Percentiles rank a stretch among this genome's conserved stretches.
phyloP scores from a whole-genome alignment of 352 stramenopile species.

The Aphanomyces cochlioides region DNA sequence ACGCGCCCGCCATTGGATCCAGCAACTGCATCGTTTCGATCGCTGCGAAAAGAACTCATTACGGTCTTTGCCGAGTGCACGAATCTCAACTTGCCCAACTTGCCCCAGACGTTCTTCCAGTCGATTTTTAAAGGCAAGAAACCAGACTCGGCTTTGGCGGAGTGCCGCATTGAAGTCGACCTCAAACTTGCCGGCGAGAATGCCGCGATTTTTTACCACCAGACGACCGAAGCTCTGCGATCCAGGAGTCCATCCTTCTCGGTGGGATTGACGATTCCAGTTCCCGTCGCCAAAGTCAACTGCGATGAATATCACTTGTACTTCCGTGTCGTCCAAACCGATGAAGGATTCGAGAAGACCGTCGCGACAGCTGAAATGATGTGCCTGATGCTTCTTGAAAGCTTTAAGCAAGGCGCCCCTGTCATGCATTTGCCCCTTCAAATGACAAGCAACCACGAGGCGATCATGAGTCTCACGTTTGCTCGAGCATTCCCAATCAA shows the following conservation, averaged over 20 bases:
- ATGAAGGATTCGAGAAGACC: constrained; percentile 22
- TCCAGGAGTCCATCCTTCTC: constrained; percentile 19
- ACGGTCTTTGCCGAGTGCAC: constrained; percentile 20
- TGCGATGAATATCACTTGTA: constrained; percentile 10
- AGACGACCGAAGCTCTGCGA: constrained; percentile 19
- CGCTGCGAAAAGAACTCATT: constrained; percentile 24
- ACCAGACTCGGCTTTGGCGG: constrained; percentile 6
- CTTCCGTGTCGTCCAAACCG: constrained; percentile 27
- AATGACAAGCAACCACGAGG: neutral
- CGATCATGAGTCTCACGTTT: constrained; percentile 28
- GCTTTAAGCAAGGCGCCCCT: constrained; percentile 25
- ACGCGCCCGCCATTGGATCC: neutral
- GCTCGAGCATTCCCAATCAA: constrained; percentile 25
- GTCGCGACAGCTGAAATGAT: constrained; percentile 20
- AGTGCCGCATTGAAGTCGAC: constrained; percentile 24
- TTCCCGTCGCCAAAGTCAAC: constrained; percentile 1
- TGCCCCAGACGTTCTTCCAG: constrained; percentile 31
- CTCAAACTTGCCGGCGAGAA: neutral
- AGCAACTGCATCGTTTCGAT: neutral
- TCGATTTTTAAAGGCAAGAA: constrained; percentile 30
- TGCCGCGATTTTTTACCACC: constrained; percentile 4
- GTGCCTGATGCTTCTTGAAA: constrained; percentile 24
- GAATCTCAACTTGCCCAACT: constrained; percentile 20
- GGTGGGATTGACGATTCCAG: constrained; percentile 26
- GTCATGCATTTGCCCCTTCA: constrained; percentile 21